Conservation (phyloP, 2,329 filamentous ascomycete genomes). For the Sclerotinia subarctica region DNA sequence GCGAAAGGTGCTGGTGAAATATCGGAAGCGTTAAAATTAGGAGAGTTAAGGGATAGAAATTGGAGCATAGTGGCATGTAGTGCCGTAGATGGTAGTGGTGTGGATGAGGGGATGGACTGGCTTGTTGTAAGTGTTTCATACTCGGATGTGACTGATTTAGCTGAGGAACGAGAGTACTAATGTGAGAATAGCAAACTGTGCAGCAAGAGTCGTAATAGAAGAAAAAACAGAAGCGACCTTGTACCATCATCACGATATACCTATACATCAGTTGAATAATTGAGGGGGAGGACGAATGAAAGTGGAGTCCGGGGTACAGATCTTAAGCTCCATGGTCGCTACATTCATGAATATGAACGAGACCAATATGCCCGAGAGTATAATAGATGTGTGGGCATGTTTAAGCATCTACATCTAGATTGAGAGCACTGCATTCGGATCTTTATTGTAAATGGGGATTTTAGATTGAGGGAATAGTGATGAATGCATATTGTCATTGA, state of each 20-base stretch:
- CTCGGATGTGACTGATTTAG: neutral
- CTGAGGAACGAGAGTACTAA: conserved; percentile 14
- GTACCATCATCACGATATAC: conserved; percentile 24
- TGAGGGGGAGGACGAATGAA: conserved; percentile 9
- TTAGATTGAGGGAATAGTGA: conserved; percentile 9
- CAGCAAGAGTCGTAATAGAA: conserved; percentile 32
- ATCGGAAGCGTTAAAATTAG: conserved; percentile 84
- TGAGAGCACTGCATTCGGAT: conserved; percentile 2
- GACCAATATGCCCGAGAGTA: neutral
- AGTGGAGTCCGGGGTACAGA: neutral
- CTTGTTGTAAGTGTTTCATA: conserved; percentile 53
- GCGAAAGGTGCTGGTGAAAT: conserved; percentile 97
- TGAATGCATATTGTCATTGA: neutral
- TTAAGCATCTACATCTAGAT: neutral
- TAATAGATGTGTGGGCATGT: neutral
- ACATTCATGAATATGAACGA: neutral
- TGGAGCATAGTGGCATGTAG: conserved; percentile 99
- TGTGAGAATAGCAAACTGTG: conserved; percentile 38
- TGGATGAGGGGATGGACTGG: conserved; percentile 99
- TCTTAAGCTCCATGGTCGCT: neutral
- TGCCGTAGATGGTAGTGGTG: conserved; percentile 90
- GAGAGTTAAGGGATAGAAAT: conserved; percentile 90
- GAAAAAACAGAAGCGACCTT: conserved; percentile 22
- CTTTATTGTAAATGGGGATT: conserved; percentile 10
- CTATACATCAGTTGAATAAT: conserved; percentile 13